Percentiles rank a stretch among this genome's conserved stretches.
These are phyloP conservation scores for Epichloe sp. DNA, from an alignment of 2,329 filamentous ascomycete species.

Conservation along the genomic window DNA sequence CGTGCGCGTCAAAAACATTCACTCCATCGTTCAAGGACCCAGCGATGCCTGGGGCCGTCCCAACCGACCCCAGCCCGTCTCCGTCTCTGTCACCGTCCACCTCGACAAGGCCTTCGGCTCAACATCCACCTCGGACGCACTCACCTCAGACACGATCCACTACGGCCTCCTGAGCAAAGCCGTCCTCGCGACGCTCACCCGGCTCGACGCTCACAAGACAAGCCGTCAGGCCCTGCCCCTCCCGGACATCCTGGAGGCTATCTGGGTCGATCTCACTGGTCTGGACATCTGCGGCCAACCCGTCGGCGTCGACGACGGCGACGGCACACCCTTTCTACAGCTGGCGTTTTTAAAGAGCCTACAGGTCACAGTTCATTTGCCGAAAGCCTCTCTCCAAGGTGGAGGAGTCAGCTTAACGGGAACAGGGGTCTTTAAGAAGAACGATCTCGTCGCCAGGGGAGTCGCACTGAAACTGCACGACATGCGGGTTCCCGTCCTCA, in stretches of 20 bases:
- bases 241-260: conserved; percentile 15
- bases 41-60: conserved; percentile 56
- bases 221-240: conserved; percentile 9
- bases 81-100: conserved; percentile 46
- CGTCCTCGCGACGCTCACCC: conserved; percentile 35
- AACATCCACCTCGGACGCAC: conserved; percentile 44
- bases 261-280: conserved; percentile 22
- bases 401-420: conserved; percentile 41
- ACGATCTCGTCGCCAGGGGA: conserved; percentile 14
- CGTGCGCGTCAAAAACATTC: conserved; percentile 50
- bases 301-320: neutral
- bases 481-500: conserved; percentile 51
- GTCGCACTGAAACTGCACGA: conserved; percentile 36
- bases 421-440: conserved; percentile 25
- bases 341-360: conserved; percentile 28
- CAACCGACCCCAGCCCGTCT: conserved; percentile 45
- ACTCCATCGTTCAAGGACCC: conserved; percentile 40
- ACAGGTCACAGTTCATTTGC: conserved; percentile 41
- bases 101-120: conserved; percentile 42
- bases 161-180: conserved; percentile 60
- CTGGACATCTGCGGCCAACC: conserved; percentile 8
- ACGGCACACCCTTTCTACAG: conserved; percentile 18
- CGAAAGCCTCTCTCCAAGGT: conserved; percentile 57
- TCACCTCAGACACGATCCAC: conserved; percentile 60
- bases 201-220: conserved; percentile 8